Percentiles rank a stretch among this genome's conserved stretches.
These are phyloP conservation scores for Linum tenue DNA, from an alignment of 345 rosid species.

Conservation along the genomic window DNA sequence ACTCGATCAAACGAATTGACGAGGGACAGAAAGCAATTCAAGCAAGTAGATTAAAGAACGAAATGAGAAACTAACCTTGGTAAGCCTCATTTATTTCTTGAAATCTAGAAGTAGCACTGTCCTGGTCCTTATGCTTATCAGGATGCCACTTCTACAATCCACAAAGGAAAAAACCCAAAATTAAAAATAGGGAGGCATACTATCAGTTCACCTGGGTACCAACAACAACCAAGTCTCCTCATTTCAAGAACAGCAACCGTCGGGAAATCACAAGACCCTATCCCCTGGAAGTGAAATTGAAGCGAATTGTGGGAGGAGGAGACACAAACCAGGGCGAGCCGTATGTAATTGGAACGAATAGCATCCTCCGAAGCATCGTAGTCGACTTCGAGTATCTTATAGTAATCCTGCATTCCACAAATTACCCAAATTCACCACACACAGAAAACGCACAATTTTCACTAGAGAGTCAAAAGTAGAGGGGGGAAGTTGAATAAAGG, in stretches of 20 bases:
- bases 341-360: conserved; percentile 87
- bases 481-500: not conserved
- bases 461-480: not conserved
- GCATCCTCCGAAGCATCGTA: conserved; percentile 75
- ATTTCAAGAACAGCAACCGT: no score
- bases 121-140: conserved; percentile 63
- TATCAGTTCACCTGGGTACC: no score
- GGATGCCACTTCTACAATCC: conserved; percentile 82
- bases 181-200: no score
- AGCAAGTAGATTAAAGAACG: not conserved
- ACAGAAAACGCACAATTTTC: not conserved
- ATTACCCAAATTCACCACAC: not conserved
- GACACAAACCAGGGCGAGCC: conserved; percentile 71
- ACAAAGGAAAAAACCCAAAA: not conserved
- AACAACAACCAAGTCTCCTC: no score
- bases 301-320: no score
- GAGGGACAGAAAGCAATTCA: no score
- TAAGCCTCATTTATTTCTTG: conserved; percentile 98
- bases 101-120: conserved; percentile 60
- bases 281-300: no score
- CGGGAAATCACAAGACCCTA: no score
- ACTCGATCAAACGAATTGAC: no score
- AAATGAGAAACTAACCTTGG: conserved; percentile 38
- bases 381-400: conserved; percentile 72
- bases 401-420: conserved; percentile 56